phyloP scores from a whole-genome alignment of 164 flowering plant genomes.

The Magnolia officinalis region DNA sequence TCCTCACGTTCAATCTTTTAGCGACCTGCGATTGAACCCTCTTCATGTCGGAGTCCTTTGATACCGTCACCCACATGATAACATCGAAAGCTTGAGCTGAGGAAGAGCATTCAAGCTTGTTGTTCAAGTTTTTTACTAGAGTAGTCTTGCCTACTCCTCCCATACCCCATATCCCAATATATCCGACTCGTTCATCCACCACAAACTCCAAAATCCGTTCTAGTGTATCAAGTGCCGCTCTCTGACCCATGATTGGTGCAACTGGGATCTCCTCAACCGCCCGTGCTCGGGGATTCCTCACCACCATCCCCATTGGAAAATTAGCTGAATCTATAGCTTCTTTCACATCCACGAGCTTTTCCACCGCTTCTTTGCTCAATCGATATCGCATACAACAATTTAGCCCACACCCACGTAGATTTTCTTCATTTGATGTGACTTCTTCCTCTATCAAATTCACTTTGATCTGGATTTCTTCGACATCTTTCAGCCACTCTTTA shows the following conservation, averaged over 20 bases:
- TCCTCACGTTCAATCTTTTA: background rate
- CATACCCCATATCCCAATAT: constrained; percentile 8
- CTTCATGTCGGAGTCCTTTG: background rate
- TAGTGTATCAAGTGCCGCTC: background rate
- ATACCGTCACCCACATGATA: background rate
- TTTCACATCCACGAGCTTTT: too few species aligned
- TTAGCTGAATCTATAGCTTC: too few species aligned
- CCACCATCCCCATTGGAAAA: too few species aligned
- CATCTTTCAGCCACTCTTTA: too few species aligned
- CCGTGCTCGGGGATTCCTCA: too few species aligned
- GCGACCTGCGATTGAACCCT: background rate
- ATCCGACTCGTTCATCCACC: background rate
- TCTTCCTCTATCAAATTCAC: too few species aligned
- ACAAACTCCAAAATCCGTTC: background rate
- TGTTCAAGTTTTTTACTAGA: background rate
- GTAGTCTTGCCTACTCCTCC: constrained; percentile 13
- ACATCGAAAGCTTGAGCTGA: background rate
- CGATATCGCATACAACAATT: too few species aligned
- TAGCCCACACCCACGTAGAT: too few species aligned
- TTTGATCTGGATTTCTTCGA: too few species aligned
- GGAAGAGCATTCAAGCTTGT: background rate
- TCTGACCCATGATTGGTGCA: background rate
- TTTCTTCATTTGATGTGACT: too few species aligned
- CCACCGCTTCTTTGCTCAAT: too few species aligned
- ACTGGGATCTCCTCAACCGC: too few species aligned